Evolutionary conservation across 805 yeast species (phyloP), one percentile per base, ranked within the genome.

Genomic region (Suhomyces sp.): DNA sequence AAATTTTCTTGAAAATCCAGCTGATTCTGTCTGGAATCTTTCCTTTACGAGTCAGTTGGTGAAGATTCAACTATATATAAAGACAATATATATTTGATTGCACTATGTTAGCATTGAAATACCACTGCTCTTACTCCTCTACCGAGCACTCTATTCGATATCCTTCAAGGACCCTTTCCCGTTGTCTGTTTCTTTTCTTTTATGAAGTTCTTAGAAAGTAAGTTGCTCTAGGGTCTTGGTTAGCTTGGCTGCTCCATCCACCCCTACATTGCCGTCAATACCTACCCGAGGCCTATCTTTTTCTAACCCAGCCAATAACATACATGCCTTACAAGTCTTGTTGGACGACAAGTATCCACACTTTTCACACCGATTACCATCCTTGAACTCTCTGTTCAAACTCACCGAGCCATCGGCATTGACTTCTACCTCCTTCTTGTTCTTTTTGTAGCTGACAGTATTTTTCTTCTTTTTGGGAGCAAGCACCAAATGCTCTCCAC

Each of bases 321-420:
- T 81, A 69, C 99, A 94, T 0, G 99, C 99, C 71, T 94, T 94
- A 72, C 99, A 94, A 6, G 91, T 81, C 62, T 73, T 79, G 67
- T 94, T 94, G 57, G 92, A 87, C 0, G 98, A 90, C 38, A 94
- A 72, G 65, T 93, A 94, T 0, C 97, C 97, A 73, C 99, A 94
- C 56, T 84, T 85, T 57, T 85, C 88, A 73, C 99, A 94, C 54
- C 84, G 66, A 59, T 86, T 86, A 3, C 90, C 91, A 63, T 86
- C 90, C 19, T 74, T 74, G 56, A 74, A 78, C 13, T 65, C 71
- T 33, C 49, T 44, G 27, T 55, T 59, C 33, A 85, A 62, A 0
- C 82, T 72, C 0, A 85, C 84, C 0, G 88, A 77, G 0, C 93
- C 93, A 62, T 87, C 86, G 0, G 81, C 49, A 50, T 83, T 76